Evolutionary conservation across 1,284 basidiomycete species (phyloP).

Genomic region (Golubevia sp.): DNA sequence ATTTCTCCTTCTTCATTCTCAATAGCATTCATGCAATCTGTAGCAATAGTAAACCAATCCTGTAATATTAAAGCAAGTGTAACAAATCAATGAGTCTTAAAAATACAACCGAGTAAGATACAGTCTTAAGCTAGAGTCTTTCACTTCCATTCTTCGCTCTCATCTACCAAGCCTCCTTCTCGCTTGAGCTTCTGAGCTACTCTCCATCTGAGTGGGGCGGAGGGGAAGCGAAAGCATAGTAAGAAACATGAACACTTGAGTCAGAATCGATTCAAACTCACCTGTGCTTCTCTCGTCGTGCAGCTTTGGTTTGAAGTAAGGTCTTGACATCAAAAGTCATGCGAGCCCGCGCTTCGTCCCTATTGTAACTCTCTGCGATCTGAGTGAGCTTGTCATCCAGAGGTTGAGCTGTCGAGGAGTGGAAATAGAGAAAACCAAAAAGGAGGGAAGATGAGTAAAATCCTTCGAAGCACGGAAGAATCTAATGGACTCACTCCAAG

Average conservation of each 20-base stretch:
- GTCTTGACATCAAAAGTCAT: conserved; percentile 36
- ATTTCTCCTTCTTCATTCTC: too few species aligned
- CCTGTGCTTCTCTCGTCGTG: conserved; percentile 24
- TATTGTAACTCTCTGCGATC: conserved; percentile 20
- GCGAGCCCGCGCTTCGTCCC: conserved; percentile 22
- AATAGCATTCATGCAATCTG: too few species aligned
- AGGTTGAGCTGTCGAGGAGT: background rate
- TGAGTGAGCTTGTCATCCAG: background rate
- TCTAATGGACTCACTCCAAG: conserved; percentile 3
- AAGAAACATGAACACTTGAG: background rate
- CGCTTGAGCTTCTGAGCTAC: too few species aligned
- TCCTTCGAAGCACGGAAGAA: background rate
- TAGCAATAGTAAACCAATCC: too few species aligned
- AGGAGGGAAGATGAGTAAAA: background rate
- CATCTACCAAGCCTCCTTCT: too few species aligned
- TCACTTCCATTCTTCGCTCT: too few species aligned
- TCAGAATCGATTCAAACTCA: background rate
- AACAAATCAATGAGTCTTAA: too few species aligned
- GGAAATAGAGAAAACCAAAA: conserved; percentile 5
- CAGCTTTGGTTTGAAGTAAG: conserved; percentile 33
- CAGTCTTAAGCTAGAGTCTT: too few species aligned
- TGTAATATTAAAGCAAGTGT: too few species aligned
- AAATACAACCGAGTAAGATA: too few species aligned
- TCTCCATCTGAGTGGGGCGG: too few species aligned
- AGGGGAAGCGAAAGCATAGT: too few species aligned